Percentiles rank a stretch among this genome's conserved stretches.
Evolutionary conservation across 176 grass and related monocot species (phyloP).

Genomic region (Saccharum officinarum): DNA sequence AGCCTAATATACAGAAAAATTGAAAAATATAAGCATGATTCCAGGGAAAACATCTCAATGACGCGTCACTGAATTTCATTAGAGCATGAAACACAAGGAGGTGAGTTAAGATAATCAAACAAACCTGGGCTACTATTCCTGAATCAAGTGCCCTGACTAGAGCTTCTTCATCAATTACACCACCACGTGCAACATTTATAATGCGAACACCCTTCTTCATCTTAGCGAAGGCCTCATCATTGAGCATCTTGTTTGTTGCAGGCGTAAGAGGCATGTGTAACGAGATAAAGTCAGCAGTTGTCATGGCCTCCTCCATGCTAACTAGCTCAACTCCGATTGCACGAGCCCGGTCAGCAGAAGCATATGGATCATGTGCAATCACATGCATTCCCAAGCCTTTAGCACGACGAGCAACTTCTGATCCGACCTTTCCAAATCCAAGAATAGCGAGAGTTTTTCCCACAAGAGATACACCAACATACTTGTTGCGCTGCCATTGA

Average conservation of each 20-base stretch:
- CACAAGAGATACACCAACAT: conserved; percentile 84
- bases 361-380: conserved; percentile 81
- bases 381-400: conserved; percentile 90
- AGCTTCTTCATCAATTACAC: conserved; percentile 89
- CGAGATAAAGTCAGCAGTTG: conserved; percentile 74
- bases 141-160: conserved; percentile 82
- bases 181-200: conserved; percentile 88
- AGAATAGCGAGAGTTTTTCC: conserved; percentile 75
- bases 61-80: not conserved
- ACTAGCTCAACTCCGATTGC: conserved; percentile 82
- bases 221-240: conserved; percentile 74
- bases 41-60: not conserved
- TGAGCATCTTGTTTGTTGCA: conserved; percentile 84
- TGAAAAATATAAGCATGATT: not conserved
- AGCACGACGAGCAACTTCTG: conserved; percentile 79
- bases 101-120: not conserved
- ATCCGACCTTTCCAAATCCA: conserved; percentile 87
- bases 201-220: conserved; percentile 92
- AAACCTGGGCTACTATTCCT: conserved; percentile 83
- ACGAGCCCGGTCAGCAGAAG: conserved; percentile 77
- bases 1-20: conserved; percentile 42
- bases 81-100: not conserved
- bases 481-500: conserved; percentile 81
- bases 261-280: conserved; percentile 87
- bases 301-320: conserved; percentile 71